Evolutionary conservation across 1,284 basidiomycete genomes (phyloP), one percentile per base, ranked within the genome.

Genomic region (Ceratobasidium sp.): DNA sequence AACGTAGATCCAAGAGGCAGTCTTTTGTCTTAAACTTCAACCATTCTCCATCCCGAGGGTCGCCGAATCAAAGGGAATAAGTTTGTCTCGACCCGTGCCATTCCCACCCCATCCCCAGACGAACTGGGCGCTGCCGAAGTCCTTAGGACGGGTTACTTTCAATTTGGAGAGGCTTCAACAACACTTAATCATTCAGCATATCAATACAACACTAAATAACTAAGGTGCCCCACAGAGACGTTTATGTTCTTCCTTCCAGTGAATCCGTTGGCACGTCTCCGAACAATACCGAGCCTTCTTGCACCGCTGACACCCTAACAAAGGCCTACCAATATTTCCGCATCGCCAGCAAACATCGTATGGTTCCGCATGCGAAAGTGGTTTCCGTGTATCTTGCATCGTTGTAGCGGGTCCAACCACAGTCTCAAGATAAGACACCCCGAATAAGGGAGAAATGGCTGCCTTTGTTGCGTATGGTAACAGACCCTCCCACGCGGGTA

Each of bases 181-280:
- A n/a, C n/a, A n/a, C n/a, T n/a, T n/a, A n/a, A n/a, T n/a, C n/a
- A n/a, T n/a, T n/a, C n/a, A n/a, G n/a, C n/a, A n/a, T n/a, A n/a
- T n/a, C n/a, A n/a, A n/a, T n/a, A n/a, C n/a, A n/a, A n/a, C n/a
- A n/a, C n/a, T n/a, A n/a, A n/a, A n/a, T n/a, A n/a, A n/a, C n/a
- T n/a, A n/a, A n/a, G n/a, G n/a, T n/a, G 36, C 36, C 11, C 36
- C 54, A 47, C 66, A 71, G 2, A 57, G 24, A 44, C 36, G 15
- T 45, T 71, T 57, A n/a, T 71, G 66, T 11, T 57, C 54, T 14
- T 24, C 66, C 41, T 59, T 59, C 66, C 54, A 59, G n/a, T 71
- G 66, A 15, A 31, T 50, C n/a, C 15, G 14, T 19, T 67, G 65
- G 45, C 65, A 67, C n/a, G 44, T 33, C 31, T 44, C 44, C 9